A percentile compares a stretch with the other conserved stretches of the same genome.
These are phyloP conservation scores for Glycine soja DNA, from an alignment of 306 rosid species.

Conservation along the genomic window DNA sequence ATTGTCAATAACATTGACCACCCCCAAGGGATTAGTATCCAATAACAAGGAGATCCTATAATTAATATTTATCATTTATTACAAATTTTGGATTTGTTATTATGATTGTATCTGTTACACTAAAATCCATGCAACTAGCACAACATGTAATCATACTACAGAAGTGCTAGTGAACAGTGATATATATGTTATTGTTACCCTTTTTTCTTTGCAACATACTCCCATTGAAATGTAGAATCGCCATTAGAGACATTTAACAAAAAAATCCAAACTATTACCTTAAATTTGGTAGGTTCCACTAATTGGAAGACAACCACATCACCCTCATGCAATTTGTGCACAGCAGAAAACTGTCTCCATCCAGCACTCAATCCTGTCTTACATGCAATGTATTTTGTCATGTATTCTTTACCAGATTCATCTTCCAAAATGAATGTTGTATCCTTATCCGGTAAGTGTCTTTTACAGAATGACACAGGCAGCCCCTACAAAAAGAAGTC, in stretches of 20 bases:
- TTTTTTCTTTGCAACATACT: conserved; percentile 1
- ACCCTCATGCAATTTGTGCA: conserved; percentile 84
- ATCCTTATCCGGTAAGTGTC: conserved; percentile 74
- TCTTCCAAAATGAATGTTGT: conserved; percentile 73
- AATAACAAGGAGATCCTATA: conserved; percentile 1
- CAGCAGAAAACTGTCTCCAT: conserved; percentile 92
- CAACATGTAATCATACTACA: not conserved
- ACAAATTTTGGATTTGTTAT: conserved; percentile 22
- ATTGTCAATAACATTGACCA: not conserved
- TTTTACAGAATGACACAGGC: conserved; percentile 78
- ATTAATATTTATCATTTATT: not conserved
- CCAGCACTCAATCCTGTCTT: conserved; percentile 93
- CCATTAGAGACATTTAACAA: not conserved
- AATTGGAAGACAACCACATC: conserved; percentile 89
- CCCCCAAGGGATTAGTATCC: not conserved
- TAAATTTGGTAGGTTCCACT: conserved; percentile 80
- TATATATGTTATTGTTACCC: not conserved
- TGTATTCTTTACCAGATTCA: conserved; percentile 73
- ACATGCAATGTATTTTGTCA: conserved; percentile 75
- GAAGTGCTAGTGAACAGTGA: not conserved
- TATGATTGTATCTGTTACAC: conserved; percentile 4
- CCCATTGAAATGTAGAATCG: not conserved
- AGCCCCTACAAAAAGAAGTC: conserved; percentile 60
- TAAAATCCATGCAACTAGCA: not conserved
- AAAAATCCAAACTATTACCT: conserved; percentile 56